phyloP scores from a whole-genome alignment of 176 grass and related monocot species.

The Thalia dealbata region DNA sequence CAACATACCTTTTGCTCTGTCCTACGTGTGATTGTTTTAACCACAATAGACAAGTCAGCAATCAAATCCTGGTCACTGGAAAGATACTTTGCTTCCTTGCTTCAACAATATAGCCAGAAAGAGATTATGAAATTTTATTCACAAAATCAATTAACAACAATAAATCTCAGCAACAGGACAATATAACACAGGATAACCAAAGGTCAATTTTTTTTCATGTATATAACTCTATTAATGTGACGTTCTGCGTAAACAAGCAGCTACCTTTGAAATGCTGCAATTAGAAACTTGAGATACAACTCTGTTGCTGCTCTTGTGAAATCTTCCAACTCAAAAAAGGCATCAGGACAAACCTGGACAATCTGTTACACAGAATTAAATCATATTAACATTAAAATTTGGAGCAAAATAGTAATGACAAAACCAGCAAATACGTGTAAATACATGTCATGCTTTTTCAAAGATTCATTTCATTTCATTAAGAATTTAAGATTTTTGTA shows the following conservation, averaged over 20 bases:
- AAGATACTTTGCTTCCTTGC: conserved; percentile 27
- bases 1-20: conserved; percentile 52
- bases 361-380: conserved; percentile 42
- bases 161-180: not conserved
- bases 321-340: conserved; percentile 57
- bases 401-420: not conserved
- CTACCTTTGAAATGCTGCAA: conserved; percentile 57
- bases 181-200: not conserved
- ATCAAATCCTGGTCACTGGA: conserved; percentile 35
- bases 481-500: not conserved
- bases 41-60: conserved; percentile 53
- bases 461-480: not conserved
- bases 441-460: not conserved
- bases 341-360: conserved; percentile 63
- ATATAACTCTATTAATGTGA: not conserved
- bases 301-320: conserved; percentile 55
- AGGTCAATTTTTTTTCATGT: not conserved
- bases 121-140: not conserved
- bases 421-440: not conserved
- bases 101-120: conserved; percentile 18
- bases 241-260: not conserved
- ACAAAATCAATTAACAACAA: not conserved
- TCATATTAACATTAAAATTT: conserved; percentile 13
- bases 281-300: conserved; percentile 51
- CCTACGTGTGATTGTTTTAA: conserved; percentile 46